These are phyloP conservation scores for Apiospora malaysiana DNA, from an alignment of 2,329 filamentous ascomycete genomes.

Conservation along the genomic window DNA sequence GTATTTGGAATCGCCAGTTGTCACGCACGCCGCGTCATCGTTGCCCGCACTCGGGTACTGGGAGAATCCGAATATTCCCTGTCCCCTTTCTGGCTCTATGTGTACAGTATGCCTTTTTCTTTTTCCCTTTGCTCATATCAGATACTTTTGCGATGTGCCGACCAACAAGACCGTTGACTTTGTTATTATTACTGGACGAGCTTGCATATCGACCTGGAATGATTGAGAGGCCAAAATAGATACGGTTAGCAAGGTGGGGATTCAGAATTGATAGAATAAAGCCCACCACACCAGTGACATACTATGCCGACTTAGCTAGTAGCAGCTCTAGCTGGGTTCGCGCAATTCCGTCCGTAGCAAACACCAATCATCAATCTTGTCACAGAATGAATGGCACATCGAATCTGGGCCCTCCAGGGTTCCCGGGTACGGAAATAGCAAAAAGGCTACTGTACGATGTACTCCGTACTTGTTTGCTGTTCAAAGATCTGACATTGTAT, in stretches of 20 bases:
- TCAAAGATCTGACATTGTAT: not conserved
- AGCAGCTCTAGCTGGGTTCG: not conserved
- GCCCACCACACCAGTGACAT: not conserved
- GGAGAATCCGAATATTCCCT: not conserved
- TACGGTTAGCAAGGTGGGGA: not conserved
- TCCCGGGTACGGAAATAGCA: not conserved
- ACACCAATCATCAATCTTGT: not conserved
- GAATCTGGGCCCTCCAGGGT: conserved; percentile 4
- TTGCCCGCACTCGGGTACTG: not conserved
- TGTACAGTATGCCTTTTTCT: too few species aligned
- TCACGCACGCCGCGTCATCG: conserved; percentile 12
- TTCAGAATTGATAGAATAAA: not conserved
- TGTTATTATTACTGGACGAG: too few species aligned
- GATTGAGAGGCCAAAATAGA: not conserved
- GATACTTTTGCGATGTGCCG: too few species aligned
- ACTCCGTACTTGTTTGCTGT: not conserved
- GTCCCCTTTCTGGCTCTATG: too few species aligned
- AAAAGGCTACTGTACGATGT: too few species aligned
- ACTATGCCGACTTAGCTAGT: too few species aligned
- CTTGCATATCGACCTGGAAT: not conserved
- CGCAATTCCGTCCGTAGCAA: not conserved
- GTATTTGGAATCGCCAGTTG: conserved; percentile 9
- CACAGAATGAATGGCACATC: conserved; percentile 6
- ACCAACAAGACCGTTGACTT: too few species aligned
- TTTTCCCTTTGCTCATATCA: not conserved